Evolutionary conservation across 2,329 filamentous ascomycete species (phyloP), one percentile per base, ranked within the genome.

Genomic region (Xylariaceae sp.): DNA sequence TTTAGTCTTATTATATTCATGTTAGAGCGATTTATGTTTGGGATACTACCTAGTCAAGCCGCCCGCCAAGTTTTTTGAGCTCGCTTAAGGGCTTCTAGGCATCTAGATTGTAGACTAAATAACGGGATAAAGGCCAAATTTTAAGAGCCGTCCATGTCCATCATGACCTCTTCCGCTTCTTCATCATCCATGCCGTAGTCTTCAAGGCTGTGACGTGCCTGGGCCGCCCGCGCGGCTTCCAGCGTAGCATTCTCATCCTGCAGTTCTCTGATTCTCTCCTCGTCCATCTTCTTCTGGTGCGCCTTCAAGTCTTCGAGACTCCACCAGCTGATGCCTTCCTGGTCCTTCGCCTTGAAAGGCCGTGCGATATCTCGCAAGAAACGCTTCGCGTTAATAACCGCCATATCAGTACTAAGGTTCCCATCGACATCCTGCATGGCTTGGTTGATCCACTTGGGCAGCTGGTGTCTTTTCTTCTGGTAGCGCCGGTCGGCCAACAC

Each of bases 381-480:
- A 50, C 89, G 89, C 75, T 96, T 92, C 10, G 95, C 93, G 45
- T 85, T 88, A 53, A 91, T 90, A 18, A 96, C 89, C 0, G 93
- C 91, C 87, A 98, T 96, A 70, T 99, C 95, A 0, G 95, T 96
- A 69, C 90, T 96, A 58, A 99, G 80, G 66, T 96, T 97, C 10
- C 89, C 87, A 64, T 96, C 92, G 20, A 88, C 88, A 48, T 96
- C 92, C 29, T 90, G 79, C 57, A 99, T 81, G 2, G 89, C 92
- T 70, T 96, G 89, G 61, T 88, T 90, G 69, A 99, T 99, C 95
- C 95, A 99, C 71, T 96, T 96, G 10, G 95, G 95, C 23, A 99
- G 80, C 75, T 99, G 96, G 2, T 75, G 81, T 40, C 92, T 83
- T 76, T 98, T 98, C 77, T 95, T 96, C 71, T 91, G 88, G 74